phyloP scores from a whole-genome alignment of 2,329 filamentous ascomycete species.

The Daldinia sp. region DNA sequence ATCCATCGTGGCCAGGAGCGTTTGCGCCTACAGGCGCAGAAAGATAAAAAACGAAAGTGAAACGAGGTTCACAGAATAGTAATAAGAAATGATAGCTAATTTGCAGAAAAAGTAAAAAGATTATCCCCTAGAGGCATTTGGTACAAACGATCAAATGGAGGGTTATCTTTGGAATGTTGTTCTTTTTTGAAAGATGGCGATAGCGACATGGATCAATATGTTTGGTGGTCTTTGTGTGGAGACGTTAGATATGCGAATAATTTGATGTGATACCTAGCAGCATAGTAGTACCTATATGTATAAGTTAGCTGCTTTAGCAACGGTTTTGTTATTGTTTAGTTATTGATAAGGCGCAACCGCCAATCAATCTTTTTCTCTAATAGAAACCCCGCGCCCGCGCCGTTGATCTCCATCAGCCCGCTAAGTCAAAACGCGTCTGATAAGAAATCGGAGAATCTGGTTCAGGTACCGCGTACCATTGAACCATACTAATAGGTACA shows the following conservation, averaged over 20 bases:
- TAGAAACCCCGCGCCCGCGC: conserved; percentile 18
- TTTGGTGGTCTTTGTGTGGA: not conserved
- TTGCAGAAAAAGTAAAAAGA: not conserved
- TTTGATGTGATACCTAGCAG: too few relatives aligned
- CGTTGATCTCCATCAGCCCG: not conserved
- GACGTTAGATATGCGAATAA: not conserved
- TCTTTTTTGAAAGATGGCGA: conserved; percentile 1
- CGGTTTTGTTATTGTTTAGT: conserved; percentile 48
- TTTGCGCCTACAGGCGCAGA: conserved; percentile 28
- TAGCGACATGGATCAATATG: not conserved
- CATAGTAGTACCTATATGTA: not conserved
- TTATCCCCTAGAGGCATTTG: conserved; percentile 2
- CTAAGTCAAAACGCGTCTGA: conserved; percentile 25
- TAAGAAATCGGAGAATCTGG: conserved; percentile 14
- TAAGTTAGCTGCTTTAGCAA: conserved; percentile 39
- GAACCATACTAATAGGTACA: not conserved
- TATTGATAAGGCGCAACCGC: conserved; percentile 35
- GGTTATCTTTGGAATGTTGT: conserved; percentile 9
- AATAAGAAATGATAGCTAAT: not conserved
- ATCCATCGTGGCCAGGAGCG: conserved; percentile 61
- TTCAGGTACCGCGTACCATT: conserved; percentile 3
- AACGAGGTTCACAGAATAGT: not conserved
- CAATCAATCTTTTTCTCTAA: conserved; percentile 5
- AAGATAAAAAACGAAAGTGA: not conserved
- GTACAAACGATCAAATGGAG: conserved; percentile 4